Percentiles rank a stretch among this genome's conserved stretches.
Evolutionary conservation across 2,329 filamentous ascomycete species (phyloP).

Genomic region (Xylariales sp.): DNA sequence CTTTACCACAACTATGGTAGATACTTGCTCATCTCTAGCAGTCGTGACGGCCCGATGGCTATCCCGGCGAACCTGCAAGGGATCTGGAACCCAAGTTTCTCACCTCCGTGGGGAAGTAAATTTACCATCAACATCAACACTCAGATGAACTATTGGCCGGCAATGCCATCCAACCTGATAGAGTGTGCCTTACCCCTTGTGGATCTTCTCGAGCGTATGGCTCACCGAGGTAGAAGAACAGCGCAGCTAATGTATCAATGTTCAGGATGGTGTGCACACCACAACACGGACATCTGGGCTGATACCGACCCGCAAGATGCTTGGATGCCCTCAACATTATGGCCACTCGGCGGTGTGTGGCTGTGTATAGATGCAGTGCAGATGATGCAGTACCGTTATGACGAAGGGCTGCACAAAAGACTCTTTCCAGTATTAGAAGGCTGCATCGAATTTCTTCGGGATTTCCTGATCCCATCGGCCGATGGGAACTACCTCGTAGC

Average conservation of each 20-base stretch:
- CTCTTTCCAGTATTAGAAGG: slow-evolving; percentile 21
- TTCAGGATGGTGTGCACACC: slow-evolving; percentile 5
- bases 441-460: slow-evolving; percentile 24
- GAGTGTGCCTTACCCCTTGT: slow-evolving; percentile 6
- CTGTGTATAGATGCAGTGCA: slow-evolving; percentile 14
- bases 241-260: slow-evolving; percentile 7
- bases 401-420: slow-evolving; percentile 1
- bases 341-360: slow-evolving; percentile 17
- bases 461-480: slow-evolving; percentile 27
- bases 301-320: slow-evolving; percentile 15
- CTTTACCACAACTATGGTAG: slow-evolving; percentile 14
- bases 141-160: slow-evolving; percentile 51
- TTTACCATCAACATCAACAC: slow-evolving; percentile 49
- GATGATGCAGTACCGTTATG: slow-evolving; percentile 22
- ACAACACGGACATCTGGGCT: slow-evolving; percentile 9
- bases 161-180: slow-evolving; percentile 13
- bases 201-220: slow-evolving; percentile 9
- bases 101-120: slow-evolving; percentile 41
- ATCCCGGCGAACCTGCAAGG: slow-evolving; percentile 41
- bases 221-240: slow-evolving; percentile 1
- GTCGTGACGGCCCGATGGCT: slow-evolving; percentile 7
- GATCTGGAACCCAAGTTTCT: slow-evolving; percentile 37
- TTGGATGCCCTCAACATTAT: slow-evolving; percentile 18
- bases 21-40: slow-evolving; percentile 16
- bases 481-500: slow-evolving; percentile 27